Base-by-base conservation (phyloP, 2,329 filamentous ascomycete genomes). In the Epicoccum nigrum region DNA sequence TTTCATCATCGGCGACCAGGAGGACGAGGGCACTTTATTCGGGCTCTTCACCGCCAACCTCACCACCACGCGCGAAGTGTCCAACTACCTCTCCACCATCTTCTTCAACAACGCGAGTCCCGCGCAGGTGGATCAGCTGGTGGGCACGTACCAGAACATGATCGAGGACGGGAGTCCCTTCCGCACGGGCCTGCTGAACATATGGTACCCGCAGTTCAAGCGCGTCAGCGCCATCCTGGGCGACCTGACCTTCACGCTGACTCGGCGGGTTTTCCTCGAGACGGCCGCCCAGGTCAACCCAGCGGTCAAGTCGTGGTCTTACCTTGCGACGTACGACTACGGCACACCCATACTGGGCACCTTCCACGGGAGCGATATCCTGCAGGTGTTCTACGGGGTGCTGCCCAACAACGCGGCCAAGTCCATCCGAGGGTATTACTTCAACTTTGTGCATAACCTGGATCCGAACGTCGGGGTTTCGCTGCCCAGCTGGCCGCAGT, bases 21-120 rank as follows among this genome's bases (percentile, higher is more conserved):
- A 92, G 75, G 89, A 93, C 65, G 89, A 93, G 71, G 88, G 89
- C 15, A 91, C 89, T 0, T 71, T 92, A 2, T 91, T 92, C 67
- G 78, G 85, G 4, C 77, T 92, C 27, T 86, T 87, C 69, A 87
- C 89, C 58, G 67, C 72, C 25, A 90, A 92, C 67, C 75, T 92
- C 42, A 88, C 83, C 8, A 87, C 80, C 1, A 83, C 79, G 0
- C 73, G 74, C 1, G 72, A 84, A 5, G 60, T 92, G 0, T 78
- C 84, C 27, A 74, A 80, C 15, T 93, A 93, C 64, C 72, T 94
- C 17, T 63, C 73, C 1, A 71, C 82, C 35, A 66, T 83, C 42
- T 88, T 83, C 76, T 92, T 90, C 76, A 71, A 78, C 28, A 68
- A 76, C 20, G 82, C 87, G 2, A 78, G 79, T 2, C 71, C 67